Evolutionary conservation across 371 early-diverging fungal genomes (phyloP), one percentile per base, ranked within the genome.

Genomic region (Actinomortierella wolfii): DNA sequence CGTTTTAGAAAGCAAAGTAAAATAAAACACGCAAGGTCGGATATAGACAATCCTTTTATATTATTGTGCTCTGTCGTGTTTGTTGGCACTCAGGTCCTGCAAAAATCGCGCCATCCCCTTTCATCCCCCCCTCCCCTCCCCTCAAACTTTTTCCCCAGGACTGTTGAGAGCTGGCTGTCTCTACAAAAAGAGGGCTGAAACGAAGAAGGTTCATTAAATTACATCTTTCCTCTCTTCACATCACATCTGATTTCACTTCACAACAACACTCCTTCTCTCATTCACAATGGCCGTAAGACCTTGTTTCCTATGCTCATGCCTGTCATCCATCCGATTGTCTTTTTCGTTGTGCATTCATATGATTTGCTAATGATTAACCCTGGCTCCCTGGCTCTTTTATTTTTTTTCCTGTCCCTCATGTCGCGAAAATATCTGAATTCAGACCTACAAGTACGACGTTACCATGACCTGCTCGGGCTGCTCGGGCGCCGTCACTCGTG

Each of bases 391-490:
- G 5, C 15, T 20, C 11, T 17, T 24, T 5, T 29, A 21, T 50
- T 5, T 44, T 18, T 15, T 53, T 23, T 8, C 25, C 20, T 40
- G 9, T 45, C 20, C 39, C 39, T 4, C 34, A 34, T 34, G 4
- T 34, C 34, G 4, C 34, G 4, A 6, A 11, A 34, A 4, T 6
- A 6, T 34, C 34, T n/a, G n/a, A n/a, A n/a, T n/a, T 34, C 11
- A 34, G 34, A 34, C 34, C 34, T 89, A 89, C 83, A 86, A 76
- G 45, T 93, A 84, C 83, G 87, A 86, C 44, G 94, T 94, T 61
- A 86, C 68, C 67, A 94, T 94, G 93, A 75, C 88, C 73, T 93
- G 94, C 83, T 65, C 79, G 49, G 94, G 94, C 25, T 94, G 94
- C 80, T 83, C 84, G 23, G 83, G 84, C 54, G 93, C 93, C 43